Base-by-base conservation (phyloP, 1,284 basidiomycete species). In the Serendipita sp. region DNA sequence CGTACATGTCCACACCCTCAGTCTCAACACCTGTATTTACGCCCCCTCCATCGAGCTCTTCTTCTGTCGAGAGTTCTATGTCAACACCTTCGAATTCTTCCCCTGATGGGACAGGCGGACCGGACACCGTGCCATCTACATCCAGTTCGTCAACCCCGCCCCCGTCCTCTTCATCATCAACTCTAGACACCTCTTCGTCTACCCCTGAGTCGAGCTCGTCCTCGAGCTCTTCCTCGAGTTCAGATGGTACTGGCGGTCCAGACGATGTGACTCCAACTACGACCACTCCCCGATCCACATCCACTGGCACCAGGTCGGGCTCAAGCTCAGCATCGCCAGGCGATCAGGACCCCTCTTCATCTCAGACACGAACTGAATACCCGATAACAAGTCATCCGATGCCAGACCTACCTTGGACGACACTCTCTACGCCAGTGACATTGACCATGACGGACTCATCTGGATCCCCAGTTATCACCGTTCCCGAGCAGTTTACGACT, bases 381-480 rank as follows among this genome's bases (percentile, higher is more conserved):
- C 32, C 53, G 8, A 58, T 6, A n/a, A n/a, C 8, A 17, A n/a
- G n/a, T 30, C 13, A 44, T 12, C 13, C 42, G 13, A 17, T 44
- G 12, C 42, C 49, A n/a, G 22, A 58, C 26, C 53, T 26, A 58
- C 32, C 53, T 38, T 38, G 35, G 29, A 58, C 53, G 53, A 62
- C 50, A 1, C 35, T 38, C 12, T 58, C 50, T 10, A 38, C 47
- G n/a, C 3, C 50, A 3, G 72, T 79, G 44, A 75, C 79, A 12
- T 68, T 80, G 30, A 82, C 79, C 2, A 79, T 79, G 13, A 85
- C 62, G 2, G 50, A 41, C 13, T 6, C 62, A 6, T 5, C 17
- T 2, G 62, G 62, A 4, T 55, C 50, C 15, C n/a, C 22, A 3
- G 5, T 62, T 15, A 22, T 58, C 30, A 62, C 50, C 32, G 47